Percentiles rank a stretch among this genome's conserved stretches.
Evolutionary conservation across 495 filamentous ascomycete species (phyloP).

Genomic region (Aspergillus coremiiformis): DNA sequence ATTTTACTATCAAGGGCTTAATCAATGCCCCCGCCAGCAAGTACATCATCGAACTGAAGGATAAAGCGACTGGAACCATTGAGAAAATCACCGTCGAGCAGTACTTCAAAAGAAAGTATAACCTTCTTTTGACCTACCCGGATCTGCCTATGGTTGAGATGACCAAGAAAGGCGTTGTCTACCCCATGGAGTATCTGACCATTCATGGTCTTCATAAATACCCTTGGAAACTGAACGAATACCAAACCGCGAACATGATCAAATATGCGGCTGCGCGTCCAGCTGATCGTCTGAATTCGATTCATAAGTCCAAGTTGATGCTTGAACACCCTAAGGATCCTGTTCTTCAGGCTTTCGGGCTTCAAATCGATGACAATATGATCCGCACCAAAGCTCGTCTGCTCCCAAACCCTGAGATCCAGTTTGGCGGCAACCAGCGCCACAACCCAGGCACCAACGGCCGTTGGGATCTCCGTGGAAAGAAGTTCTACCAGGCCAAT

Average conservation of each 20-base stretch:
- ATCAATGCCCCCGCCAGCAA: conserved; percentile 46
- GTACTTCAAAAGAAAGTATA: conserved; percentile 65
- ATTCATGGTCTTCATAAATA: conserved; percentile 66
- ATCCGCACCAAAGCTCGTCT: conserved; percentile 61
- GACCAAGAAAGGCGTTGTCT: conserved; percentile 52
- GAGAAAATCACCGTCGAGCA: conserved; percentile 47
- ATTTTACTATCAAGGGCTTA: conserved; percentile 59
- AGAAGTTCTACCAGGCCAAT: conserved; percentile 63
- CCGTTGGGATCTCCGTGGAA: conserved; percentile 79
- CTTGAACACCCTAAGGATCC: conserved; percentile 63
- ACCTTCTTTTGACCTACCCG: conserved; percentile 43
- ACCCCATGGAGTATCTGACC: conserved; percentile 71
- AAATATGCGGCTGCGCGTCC: conserved; percentile 71
- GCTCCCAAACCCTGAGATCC: conserved; percentile 60
- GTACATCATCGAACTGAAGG: conserved; percentile 50
- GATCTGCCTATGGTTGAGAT: conserved; percentile 67
- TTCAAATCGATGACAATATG: conserved; percentile 57
- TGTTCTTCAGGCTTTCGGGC: conserved; percentile 57
- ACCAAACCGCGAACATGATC: conserved; percentile 72
- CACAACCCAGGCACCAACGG: conserved; percentile 52
- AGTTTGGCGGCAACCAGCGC: conserved; percentile 47
- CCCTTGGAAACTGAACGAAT: conserved; percentile 64
- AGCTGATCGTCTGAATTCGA: conserved; percentile 48
- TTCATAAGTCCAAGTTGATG: conserved; percentile 55
- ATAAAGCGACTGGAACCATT: conserved; percentile 36